phyloP scores from a whole-genome alignment of 2,329 filamentous ascomycete genomes.

The Knufia fluminis region DNA sequence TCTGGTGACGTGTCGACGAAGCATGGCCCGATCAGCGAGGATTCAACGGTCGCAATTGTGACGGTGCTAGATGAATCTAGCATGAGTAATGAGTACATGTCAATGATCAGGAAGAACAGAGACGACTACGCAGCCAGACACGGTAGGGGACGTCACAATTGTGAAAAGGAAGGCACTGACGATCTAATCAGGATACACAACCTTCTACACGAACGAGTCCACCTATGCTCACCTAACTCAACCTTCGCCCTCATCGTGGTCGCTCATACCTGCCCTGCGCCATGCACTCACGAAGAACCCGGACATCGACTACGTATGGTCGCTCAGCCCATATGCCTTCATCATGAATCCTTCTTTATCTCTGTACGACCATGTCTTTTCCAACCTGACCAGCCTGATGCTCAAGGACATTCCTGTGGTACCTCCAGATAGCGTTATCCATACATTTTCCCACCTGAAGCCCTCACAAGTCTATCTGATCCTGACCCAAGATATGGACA shows the following conservation, averaged over 20 bases:
- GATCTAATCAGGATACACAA: slow-evolving; percentile 60
- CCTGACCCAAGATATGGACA: slow-evolving; percentile 73
- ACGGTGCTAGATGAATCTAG: slow-evolving; percentile 66
- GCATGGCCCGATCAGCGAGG: slow-evolving; percentile 32
- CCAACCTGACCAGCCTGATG: slow-evolving; percentile 68
- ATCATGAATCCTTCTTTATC: slow-evolving; percentile 74
- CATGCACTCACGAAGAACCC: slow-evolving; percentile 79
- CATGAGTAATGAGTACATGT: slow-evolving; percentile 58
- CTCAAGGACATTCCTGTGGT: slow-evolving; percentile 77
- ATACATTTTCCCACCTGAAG: slow-evolving; percentile 76
- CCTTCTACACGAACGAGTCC: slow-evolving; percentile 67
- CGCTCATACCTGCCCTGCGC: slow-evolving; percentile 73
- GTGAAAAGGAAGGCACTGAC: slow-evolving; percentile 9
- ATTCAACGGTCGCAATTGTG: slow-evolving; percentile 62
- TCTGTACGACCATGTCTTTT: slow-evolving; percentile 63
- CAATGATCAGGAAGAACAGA: slow-evolving; percentile 71
- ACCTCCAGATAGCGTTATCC: slow-evolving; percentile 93
- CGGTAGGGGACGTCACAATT: slow-evolving; percentile 47
- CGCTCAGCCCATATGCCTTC: slow-evolving; percentile 71
- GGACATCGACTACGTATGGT: slow-evolving; percentile 73
- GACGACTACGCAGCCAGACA: slow-evolving; percentile 76
- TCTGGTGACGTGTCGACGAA: slow-evolving; percentile 26
- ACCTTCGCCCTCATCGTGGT: slow-evolving; percentile 38
- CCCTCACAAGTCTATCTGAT: slow-evolving; percentile 71
- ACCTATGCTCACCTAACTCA: slow-evolving; percentile 33